A percentile compares a stretch with the other conserved stretches of the same genome.
Conservation (phyloP, 352 stramenopile species). For the Globisporangium lucens region DNA sequence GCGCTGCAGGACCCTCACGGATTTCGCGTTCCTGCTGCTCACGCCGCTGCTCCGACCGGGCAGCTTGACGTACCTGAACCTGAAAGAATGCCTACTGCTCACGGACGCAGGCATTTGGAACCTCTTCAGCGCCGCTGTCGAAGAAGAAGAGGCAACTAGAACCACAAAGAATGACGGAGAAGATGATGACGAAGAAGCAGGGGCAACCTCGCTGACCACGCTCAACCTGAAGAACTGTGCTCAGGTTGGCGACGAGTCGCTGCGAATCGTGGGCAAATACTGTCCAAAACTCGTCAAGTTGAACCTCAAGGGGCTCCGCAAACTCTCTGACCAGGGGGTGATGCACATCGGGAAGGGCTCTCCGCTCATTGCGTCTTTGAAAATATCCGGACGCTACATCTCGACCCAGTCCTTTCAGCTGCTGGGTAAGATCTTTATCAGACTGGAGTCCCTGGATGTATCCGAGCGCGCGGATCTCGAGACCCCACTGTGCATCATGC, state of each 20-base stretch:
- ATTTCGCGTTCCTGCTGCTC: conserved; percentile 59
- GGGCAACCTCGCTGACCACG: conserved; percentile 12
- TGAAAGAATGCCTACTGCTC: conserved; percentile 46
- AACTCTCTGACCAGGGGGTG: conserved; percentile 53
- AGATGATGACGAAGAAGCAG: conserved; percentile 16
- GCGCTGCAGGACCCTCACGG: conserved; percentile 44
- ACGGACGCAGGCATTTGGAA: conserved; percentile 46
- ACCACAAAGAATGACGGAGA: conserved; percentile 12
- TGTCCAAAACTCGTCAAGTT: conserved; percentile 40
- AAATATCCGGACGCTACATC: conserved; percentile 52
- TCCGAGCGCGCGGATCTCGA: conserved; percentile 49
- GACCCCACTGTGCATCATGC: conserved; percentile 38
- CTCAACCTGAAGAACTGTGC: conserved; percentile 63
- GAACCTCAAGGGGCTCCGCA: conserved; percentile 51
- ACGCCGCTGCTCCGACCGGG: conserved; percentile 25
- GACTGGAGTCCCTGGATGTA: conserved; percentile 39
- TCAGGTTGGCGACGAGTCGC: conserved; percentile 39
- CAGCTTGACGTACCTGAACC: conserved; percentile 33
- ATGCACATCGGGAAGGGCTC: conserved; percentile 49
- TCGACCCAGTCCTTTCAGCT: conserved; percentile 43
- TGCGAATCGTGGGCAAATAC: conserved; percentile 32
- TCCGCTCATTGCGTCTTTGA: conserved; percentile 31
- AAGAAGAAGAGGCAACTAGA: conserved; percentile 1
- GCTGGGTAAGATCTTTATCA: conserved; percentile 52
- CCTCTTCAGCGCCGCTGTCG: conserved; percentile 31